Conservation (phyloP, 2,329 filamentous ascomycete genomes). For the Mollisiaceae sp. region DNA sequence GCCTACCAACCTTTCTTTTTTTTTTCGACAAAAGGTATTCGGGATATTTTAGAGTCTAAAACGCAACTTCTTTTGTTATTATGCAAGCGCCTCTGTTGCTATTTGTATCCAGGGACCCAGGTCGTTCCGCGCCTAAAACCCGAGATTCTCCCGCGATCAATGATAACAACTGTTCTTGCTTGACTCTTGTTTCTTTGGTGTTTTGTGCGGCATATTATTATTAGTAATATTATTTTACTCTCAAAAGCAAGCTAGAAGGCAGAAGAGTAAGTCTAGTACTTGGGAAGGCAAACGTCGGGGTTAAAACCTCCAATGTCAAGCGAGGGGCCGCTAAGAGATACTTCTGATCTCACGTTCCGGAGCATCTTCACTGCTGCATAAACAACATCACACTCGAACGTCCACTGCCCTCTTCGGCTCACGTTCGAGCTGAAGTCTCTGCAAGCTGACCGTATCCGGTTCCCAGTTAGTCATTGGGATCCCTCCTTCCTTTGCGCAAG, state of each 20-base stretch:
- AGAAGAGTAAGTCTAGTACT: neutral
- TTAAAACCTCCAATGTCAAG: neutral
- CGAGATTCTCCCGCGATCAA: neutral
- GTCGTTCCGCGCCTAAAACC: neutral
- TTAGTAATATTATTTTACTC: neutral
- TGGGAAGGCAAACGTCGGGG: slow-evolving; percentile 3
- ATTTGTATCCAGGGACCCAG: neutral
- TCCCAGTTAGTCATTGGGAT: neutral
- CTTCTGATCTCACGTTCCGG: slow-evolving; percentile 3
- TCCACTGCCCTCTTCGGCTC: neutral
- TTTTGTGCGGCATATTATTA: neutral
- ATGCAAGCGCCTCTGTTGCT: neutral
- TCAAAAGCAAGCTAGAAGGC: neutral
- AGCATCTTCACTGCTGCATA: neutral
- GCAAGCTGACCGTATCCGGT: neutral
- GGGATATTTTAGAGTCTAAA: neutral
- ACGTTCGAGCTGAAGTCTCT: neutral
- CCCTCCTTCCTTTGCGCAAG: neutral
- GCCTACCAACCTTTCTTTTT: no score
- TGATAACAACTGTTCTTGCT: neutral
- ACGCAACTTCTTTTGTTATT: neutral
- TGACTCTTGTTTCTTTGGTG: neutral
- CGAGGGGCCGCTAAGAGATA: slow-evolving; percentile 3
- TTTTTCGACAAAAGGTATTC: neutral
- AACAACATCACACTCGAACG: slow-evolving; percentile 5